Base-by-base conservation (phyloP, 2,329 filamentous ascomycete species). In the Aspergillus floridensis region DNA sequence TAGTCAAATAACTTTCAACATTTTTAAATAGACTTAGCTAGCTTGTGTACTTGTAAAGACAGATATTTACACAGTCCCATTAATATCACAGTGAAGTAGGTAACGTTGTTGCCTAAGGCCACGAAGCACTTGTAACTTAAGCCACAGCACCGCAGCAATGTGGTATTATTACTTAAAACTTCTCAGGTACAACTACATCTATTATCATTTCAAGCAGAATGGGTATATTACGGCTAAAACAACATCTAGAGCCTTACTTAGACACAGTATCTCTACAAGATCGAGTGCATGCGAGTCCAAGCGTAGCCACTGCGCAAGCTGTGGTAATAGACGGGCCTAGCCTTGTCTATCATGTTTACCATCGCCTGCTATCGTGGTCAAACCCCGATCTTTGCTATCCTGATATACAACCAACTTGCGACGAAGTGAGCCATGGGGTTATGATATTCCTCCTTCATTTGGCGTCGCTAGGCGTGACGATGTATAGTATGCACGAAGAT, bases 241-340 rank as follows among this genome's bases (percentile, higher is more conserved):
- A 65, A 5, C 72, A 74, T 51, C 54, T 76, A 14, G 56, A 66
- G n/a, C 70, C 72, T 22, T 71, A 70, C 50, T 67, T 70, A 5
- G 68, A 75, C 41, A 56, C 64, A 5, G 64, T 71, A 5, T 29
- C 63, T 31, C 56, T 75, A 35, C 63, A 59, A 35, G 57, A 46
- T n/a, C 26, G 26, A n/a, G 21, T 47, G 35, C 12, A 50, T 21
- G 44, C 22, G 8, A n/a, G 29, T 14, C 46, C 65, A 32, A 58
- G 65, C 35, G 55, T 49, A 29, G 31, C 53, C 7, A 59, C 57
- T 22, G 62, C 72, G 29, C 59, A 65, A 5, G 70, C 72, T 49
- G 74, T 83, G 16, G 79, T 86, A 49, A 85, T 96, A 58, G 92
- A 96, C 71, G 92, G 92, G 0, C 92, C 92, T 4, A 88, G 86